These are phyloP conservation scores for Elymus sibiricus DNA, from an alignment of 176 grass and related monocot species.

Conservation along the genomic window DNA sequence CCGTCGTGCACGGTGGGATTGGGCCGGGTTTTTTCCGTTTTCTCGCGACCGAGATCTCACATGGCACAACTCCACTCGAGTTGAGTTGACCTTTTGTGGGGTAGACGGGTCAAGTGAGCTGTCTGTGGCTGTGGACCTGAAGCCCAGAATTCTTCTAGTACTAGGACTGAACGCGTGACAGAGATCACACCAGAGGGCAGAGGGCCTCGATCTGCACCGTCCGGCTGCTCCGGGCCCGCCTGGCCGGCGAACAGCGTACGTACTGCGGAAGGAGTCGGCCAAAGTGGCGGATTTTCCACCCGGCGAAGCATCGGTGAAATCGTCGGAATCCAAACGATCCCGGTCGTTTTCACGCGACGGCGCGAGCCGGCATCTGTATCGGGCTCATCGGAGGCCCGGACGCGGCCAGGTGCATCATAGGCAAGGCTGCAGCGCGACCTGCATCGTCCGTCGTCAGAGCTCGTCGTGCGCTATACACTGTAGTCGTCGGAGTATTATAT, in stretches of 20 bases:
- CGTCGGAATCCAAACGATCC: not conserved
- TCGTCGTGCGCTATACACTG: not conserved
- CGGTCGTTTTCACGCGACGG: conserved; percentile 5
- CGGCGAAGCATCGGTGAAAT: not conserved
- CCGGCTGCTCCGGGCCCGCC: too few species aligned
- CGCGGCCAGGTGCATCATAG: not conserved
- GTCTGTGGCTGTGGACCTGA: not conserved
- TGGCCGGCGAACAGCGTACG: not conserved
- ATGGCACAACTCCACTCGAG: not conserved
- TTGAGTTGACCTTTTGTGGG: not conserved
- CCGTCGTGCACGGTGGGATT: conserved; percentile 1
- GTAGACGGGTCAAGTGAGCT: not conserved
- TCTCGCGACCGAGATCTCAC: not conserved
- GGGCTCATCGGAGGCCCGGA: conserved; percentile 15
- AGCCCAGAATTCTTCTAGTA: not conserved
- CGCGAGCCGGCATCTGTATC: not conserved
- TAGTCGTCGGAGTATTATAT: not conserved
- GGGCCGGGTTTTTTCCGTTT: not conserved
- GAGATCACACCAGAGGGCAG: too few species aligned
- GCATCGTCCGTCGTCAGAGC: not conserved
- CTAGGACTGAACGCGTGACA: not conserved
- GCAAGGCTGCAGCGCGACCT: not conserved
- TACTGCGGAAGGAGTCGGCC: not conserved
- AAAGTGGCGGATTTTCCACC: not conserved
- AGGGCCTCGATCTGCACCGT: too few species aligned